Evolutionary conservation across 2,329 filamentous ascomycete genomes (phyloP).

Genomic region (Zymoseptoria crescenta): DNA sequence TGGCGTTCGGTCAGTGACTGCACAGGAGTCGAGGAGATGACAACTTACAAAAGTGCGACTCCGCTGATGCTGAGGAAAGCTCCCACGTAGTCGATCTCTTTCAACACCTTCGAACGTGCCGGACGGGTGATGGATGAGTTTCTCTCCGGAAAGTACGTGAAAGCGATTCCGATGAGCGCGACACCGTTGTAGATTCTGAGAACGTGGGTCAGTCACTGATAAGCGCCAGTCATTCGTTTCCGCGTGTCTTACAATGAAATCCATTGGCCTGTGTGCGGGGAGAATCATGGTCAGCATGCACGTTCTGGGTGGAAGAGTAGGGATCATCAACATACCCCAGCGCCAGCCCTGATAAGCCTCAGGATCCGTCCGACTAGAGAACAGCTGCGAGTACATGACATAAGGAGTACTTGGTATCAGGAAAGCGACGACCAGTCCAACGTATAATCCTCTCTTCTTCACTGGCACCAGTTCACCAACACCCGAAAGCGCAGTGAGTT

Average conservation of each 20-base stretch:
- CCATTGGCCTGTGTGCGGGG: not conserved
- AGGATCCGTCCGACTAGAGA: slow-evolving; percentile 4
- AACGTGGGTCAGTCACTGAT: slow-evolving; percentile 6
- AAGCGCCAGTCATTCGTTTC: not conserved
- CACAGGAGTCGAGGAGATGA: not conserved
- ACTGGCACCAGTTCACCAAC: slow-evolving; percentile 9
- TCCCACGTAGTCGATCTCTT: slow-evolving; percentile 43
- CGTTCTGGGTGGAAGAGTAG: not conserved
- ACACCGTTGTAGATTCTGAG: slow-evolving; percentile 39
- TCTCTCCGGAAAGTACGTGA: slow-evolving; percentile 8
- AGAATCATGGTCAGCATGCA: not conserved
- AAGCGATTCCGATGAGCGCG: slow-evolving; percentile 41
- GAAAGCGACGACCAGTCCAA: slow-evolving; percentile 8
- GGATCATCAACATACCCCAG: not conserved
- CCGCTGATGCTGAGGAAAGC: slow-evolving; percentile 43
- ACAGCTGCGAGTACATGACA: slow-evolving; percentile 11
- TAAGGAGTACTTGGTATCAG: slow-evolving; percentile 10
- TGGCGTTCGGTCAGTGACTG: not conserved
- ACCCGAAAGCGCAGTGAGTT: slow-evolving; percentile 12
- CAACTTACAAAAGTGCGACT: slow-evolving; percentile 36
- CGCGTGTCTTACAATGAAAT: not conserved
- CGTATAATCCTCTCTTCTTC: slow-evolving; percentile 7
- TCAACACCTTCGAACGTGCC: slow-evolving; percentile 28
- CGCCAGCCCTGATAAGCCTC: not conserved
- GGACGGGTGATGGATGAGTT: not conserved